These are phyloP conservation scores for Vaccinium corymbosum DNA, from an alignment of 148 eudicot species.

Conservation along the genomic window DNA sequence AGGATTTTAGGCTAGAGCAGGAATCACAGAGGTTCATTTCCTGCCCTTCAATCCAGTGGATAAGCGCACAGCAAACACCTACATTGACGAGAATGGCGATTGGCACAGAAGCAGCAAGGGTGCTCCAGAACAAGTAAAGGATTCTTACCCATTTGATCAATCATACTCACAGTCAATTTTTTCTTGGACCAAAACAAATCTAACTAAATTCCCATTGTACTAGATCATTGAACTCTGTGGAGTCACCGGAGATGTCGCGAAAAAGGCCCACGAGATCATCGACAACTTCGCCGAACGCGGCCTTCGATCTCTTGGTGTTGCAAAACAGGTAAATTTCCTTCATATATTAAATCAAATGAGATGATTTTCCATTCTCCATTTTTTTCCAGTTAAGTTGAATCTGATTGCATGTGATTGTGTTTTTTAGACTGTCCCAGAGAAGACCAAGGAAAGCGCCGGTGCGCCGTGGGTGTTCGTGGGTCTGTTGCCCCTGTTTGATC, in stretches of 20 bases:
- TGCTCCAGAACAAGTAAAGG: slow-evolving; percentile 74
- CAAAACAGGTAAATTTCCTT: slow-evolving; percentile 50
- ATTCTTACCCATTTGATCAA: background rate
- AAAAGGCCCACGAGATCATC: slow-evolving; percentile 60
- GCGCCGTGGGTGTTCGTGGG: slow-evolving; percentile 89
- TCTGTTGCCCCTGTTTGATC: slow-evolving; percentile 85
- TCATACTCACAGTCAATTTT: background rate
- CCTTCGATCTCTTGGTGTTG: slow-evolving; percentile 82
- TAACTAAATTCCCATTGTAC: background rate
- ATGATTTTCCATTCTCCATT: background rate
- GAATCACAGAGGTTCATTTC: slow-evolving; percentile 70
- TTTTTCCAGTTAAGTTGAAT: background rate
- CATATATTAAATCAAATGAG: background rate
- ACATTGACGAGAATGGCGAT: slow-evolving; percentile 48
- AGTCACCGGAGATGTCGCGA: slow-evolving; percentile 54
- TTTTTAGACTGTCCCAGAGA: slow-evolving; percentile 63
- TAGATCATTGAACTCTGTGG: slow-evolving; percentile 83
- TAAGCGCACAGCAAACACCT: slow-evolving; percentile 79
- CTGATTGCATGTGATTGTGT: background rate
- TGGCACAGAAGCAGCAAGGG: slow-evolving; percentile 87
- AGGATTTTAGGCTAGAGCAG: slow-evolving; percentile 60
- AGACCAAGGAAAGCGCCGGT: slow-evolving; percentile 71
- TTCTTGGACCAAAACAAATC: background rate
- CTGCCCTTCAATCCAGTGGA: slow-evolving; percentile 78
- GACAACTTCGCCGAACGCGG: slow-evolving; percentile 82